A percentile compares a stretch with the other conserved stretches of the same genome.
phyloP scores from a whole-genome alignment of 441 rosid genomes.

The Eruca vesicaria region DNA sequence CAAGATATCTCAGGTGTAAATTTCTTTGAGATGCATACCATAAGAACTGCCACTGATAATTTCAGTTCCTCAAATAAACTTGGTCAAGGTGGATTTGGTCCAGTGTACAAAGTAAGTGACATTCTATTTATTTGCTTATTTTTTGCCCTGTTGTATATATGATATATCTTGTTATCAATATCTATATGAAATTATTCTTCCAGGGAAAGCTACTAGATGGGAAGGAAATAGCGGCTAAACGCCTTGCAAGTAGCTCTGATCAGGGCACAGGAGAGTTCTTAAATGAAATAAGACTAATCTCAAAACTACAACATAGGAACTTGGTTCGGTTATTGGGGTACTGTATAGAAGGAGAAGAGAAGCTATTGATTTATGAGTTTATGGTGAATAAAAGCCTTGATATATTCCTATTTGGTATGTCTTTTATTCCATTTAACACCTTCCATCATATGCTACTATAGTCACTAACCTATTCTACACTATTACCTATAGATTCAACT shows the following conservation, averaged over 20 bases:
- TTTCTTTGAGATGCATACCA: slow-evolving; percentile 28
- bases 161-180: neutral
- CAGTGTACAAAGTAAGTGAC: slow-evolving; percentile 28
- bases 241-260: slow-evolving; percentile 36
- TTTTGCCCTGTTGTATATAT: neutral
- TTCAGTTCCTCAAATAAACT: slow-evolving; percentile 30
- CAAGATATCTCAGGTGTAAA: slow-evolving; percentile 19
- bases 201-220: slow-evolving; percentile 30
- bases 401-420: slow-evolving; percentile 27
- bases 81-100: slow-evolving; percentile 39
- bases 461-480: neutral
- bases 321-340: slow-evolving; percentile 53
- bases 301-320: slow-evolving; percentile 55
- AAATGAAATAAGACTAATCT: slow-evolving; percentile 52
- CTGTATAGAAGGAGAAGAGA: slow-evolving; percentile 51
- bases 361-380: slow-evolving; percentile 50
- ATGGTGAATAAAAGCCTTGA: slow-evolving; percentile 56
- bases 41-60: slow-evolving; percentile 28
- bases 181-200: neutral
- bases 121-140: neutral
- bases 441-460: neutral
- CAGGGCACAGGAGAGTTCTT: slow-evolving; percentile 40
- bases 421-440: neutral
- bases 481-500: slow-evolving; percentile 13
- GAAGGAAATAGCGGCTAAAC: slow-evolving; percentile 37